A percentile compares a stretch with the other conserved stretches of the same genome.
Evolutionary conservation across 768 basidiomycete species (phyloP).

Genomic region (Mycena belliarum): DNA sequence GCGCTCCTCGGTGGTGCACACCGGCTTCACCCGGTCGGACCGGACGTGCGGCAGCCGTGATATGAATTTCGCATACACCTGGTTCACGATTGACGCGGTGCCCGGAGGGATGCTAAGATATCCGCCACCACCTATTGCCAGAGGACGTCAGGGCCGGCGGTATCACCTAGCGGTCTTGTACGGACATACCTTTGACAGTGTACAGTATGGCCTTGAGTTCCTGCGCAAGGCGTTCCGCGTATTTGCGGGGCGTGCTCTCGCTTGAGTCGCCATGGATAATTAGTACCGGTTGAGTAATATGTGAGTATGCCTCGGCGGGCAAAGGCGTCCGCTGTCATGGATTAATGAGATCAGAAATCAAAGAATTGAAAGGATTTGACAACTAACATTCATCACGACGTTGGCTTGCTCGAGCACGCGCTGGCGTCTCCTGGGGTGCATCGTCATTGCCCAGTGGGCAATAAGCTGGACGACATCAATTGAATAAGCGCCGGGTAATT

Average conservation of each 20-base stretch:
- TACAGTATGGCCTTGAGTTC: slow-evolving; percentile 55
- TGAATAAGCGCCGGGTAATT: background rate
- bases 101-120: slow-evolving; percentile 57
- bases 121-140: slow-evolving; percentile 55
- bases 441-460: slow-evolving; percentile 58
- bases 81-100: slow-evolving; percentile 62
- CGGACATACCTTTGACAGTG: slow-evolving; percentile 57
- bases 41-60: slow-evolving; percentile 49
- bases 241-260: slow-evolving; percentile 50
- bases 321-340: slow-evolving; percentile 55
- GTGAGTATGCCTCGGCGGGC: slow-evolving; percentile 45
- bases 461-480: slow-evolving; percentile 50
- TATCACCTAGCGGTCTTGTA: too few species aligned
- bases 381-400: slow-evolving; percentile 59
- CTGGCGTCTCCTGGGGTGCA: slow-evolving; percentile 55
- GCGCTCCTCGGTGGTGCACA: slow-evolving; percentile 41
- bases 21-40: slow-evolving; percentile 47
- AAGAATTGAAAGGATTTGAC: background rate
- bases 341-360: background rate
- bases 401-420: slow-evolving; percentile 55
- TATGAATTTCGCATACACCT: slow-evolving; percentile 64
- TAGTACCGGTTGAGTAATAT: slow-evolving; percentile 62
- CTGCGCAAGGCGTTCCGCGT: slow-evolving; percentile 57
- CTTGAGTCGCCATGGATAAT: slow-evolving; percentile 71
- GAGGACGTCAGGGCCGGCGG: too few species aligned